Evolutionary conservation across 2,329 filamentous ascomycete species (phyloP).

Genomic region (Neocatenulostroma microsporum): DNA sequence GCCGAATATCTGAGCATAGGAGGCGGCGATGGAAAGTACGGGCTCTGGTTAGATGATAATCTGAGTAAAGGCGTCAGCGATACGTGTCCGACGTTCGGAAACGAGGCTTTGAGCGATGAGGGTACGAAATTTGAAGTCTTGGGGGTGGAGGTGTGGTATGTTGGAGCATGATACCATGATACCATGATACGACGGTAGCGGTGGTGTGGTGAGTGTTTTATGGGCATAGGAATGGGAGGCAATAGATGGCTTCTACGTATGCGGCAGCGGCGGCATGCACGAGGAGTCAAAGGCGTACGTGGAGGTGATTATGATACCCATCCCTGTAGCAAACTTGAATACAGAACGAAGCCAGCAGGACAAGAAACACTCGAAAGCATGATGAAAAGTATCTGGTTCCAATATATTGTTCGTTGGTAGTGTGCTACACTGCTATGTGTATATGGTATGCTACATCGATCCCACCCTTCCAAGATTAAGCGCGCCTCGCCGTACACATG

Average conservation of each 20-base stretch:
- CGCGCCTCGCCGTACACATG: background rate
- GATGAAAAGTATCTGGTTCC: too few species aligned
- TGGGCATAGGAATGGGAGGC: too few species aligned
- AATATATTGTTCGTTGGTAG: too few species aligned
- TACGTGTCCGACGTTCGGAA: constrained; percentile 84
- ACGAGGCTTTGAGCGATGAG: constrained; percentile 86
- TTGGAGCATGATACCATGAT: constrained; percentile 56
- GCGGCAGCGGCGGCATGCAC: too few species aligned
- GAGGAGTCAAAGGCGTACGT: too few species aligned
- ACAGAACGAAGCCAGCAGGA: too few species aligned
- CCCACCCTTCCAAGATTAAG: constrained; percentile 1
- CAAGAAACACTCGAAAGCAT: too few species aligned
- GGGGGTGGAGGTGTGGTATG: constrained; percentile 88
- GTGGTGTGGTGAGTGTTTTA: too few species aligned
- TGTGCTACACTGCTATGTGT: background rate
- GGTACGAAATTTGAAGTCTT: constrained; percentile 86
- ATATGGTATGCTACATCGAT: background rate
- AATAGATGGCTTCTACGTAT: too few species aligned
- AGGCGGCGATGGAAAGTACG: constrained; percentile 79
- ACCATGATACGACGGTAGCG: too few species aligned
- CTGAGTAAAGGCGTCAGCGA: constrained; percentile 79
- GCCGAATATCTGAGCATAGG: constrained; percentile 76
- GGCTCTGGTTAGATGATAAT: constrained; percentile 83
- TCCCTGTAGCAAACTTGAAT: too few species aligned
- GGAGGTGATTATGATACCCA: too few species aligned